Conservation (phyloP, 169 alveolate species). For the Plasmodium sp. region DNA sequence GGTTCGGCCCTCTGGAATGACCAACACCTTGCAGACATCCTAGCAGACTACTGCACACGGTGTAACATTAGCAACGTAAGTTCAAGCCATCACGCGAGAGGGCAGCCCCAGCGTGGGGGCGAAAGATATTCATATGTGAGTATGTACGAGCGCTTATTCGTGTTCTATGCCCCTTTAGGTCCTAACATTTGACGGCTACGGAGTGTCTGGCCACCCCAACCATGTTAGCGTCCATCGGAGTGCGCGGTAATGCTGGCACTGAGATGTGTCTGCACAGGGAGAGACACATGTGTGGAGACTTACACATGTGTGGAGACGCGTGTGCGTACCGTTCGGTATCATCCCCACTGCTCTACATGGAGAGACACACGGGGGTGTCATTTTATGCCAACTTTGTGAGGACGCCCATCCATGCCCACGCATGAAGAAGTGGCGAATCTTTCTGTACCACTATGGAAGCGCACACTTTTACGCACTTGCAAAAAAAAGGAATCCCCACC, state of each 20-base stretch:
- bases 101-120: background rate
- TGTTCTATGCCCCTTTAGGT: slow-evolving; percentile 21
- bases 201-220: slow-evolving; percentile 85
- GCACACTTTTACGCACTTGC: background rate
- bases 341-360: background rate
- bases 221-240: slow-evolving; percentile 76
- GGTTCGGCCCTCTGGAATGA: slow-evolving; percentile 59
- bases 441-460: background rate
- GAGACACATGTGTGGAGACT: background rate
- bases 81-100: background rate
- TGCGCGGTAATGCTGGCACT: slow-evolving; percentile 23
- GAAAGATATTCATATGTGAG: background rate
- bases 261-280: too few species aligned
- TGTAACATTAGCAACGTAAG: slow-evolving; percentile 17
- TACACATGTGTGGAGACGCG: background rate
- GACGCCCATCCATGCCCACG: background rate
- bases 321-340: background rate
- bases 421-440: background rate
- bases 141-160: background rate
- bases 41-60: slow-evolving; percentile 21
- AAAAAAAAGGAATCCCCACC: background rate
- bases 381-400: background rate
- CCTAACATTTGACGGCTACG: slow-evolving; percentile 82
- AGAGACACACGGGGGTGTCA: background rate
- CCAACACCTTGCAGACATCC: background rate